A percentile compares a stretch with the other conserved stretches of the same genome.
phyloP scores from a whole-genome alignment of 163 green algal genomes.

The Coccomyxa subellipsoidea region DNA sequence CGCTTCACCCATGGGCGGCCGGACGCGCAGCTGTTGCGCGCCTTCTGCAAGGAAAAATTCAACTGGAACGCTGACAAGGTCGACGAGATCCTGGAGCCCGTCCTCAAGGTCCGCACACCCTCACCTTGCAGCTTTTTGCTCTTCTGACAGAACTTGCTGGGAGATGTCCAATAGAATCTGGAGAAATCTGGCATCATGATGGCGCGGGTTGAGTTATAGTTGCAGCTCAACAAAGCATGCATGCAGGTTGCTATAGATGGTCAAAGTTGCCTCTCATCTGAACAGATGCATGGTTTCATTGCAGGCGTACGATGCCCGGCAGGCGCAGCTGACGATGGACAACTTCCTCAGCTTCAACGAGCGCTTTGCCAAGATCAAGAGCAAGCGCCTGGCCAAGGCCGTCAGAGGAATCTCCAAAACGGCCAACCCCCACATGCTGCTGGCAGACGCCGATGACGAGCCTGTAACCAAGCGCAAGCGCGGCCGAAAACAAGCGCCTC shows the following conservation, averaged over 20 bases:
- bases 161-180: too few relatives aligned
- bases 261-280: neutral
- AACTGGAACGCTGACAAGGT: slow-evolving; percentile 44
- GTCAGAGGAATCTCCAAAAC: neutral
- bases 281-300: neutral
- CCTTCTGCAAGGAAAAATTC: slow-evolving; percentile 60
- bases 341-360: slow-evolving; percentile 71
- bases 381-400: slow-evolving; percentile 14
- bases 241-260: too few relatives aligned
- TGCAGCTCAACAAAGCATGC: too few relatives aligned
- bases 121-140: neutral
- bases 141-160: neutral
- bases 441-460: neutral
- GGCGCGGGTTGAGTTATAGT: too few relatives aligned
- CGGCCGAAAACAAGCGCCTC: neutral
- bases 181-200: too few relatives aligned
- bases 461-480: neutral
- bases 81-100: slow-evolving; percentile 75
- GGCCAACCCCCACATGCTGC: neutral
- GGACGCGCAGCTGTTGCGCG: slow-evolving; percentile 64
- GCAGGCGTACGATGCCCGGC: slow-evolving; percentile 53
- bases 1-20: slow-evolving; percentile 72
- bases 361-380: slow-evolving; percentile 92
- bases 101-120: slow-evolving; percentile 41
- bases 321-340: slow-evolving; percentile 76